Evolutionary conservation across 106 monocot genomes (phyloP), one percentile per base, ranked within the genome.

Genomic region (Dioscorea alata): DNA sequence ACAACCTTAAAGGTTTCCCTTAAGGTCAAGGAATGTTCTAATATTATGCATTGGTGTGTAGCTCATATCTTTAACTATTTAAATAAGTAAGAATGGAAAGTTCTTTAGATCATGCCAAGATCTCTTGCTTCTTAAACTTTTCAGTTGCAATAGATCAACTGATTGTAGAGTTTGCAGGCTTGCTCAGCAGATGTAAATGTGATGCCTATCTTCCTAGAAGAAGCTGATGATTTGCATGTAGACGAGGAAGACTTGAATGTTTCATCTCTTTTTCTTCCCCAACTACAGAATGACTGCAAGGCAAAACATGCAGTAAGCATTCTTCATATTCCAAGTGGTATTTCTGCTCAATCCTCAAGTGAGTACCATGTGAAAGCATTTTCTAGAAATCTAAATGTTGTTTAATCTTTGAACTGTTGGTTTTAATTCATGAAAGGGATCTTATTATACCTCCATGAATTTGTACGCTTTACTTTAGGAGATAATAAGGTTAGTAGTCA

Each of bases 321-420:
- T 67, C 75, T 35, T 25, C 94, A 94, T 70, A 73, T 74, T 10
- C 90, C 82, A 33, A 94, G 73, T 61, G 84, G 86, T 7, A 69
- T 80, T 33, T 66, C 74, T 72, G 71, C 80, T 67, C 84, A 87
- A 67, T 87, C 82, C 74, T 90, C 94, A 87, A 87, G 93, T 89
- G 78, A 42, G 0, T 42, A 42, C 42, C 42, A 42, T 42, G 35
- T 16, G 6, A 61, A 12, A 12, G 57, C 22, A 10, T 42, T 42
- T 10, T 10, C 42, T 42, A 42, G 42, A 42, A 42, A 42, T 42
- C 42, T 42, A 10, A 42, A 42, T 2, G 1, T 42, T 42, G 9
- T 42, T 42, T 42, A 6, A 3, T 42, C 42, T 59, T 48, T 16
- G 49, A 50, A 64, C 4, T 31, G 18, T 50, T 56, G 15, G 20